These are phyloP conservation scores for Ophiostoma novo-ulmi DNA, from an alignment of 2,329 filamentous ascomycete genomes.

Conservation along the genomic window DNA sequence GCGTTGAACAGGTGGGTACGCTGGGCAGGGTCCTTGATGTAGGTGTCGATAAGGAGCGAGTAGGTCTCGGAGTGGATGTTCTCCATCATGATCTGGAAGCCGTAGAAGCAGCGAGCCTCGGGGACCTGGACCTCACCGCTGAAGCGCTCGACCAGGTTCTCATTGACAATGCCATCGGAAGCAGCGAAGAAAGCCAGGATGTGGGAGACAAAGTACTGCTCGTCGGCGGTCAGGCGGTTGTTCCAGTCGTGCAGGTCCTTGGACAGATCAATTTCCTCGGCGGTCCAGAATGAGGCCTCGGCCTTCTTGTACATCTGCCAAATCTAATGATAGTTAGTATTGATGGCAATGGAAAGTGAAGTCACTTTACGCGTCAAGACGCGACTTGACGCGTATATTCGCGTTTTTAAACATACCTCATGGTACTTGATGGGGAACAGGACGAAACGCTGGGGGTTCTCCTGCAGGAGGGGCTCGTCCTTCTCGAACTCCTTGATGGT, in stretches of 20 bases:
- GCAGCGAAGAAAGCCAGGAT: slow-evolving; percentile 98
- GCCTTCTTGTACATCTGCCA: slow-evolving; percentile 99
- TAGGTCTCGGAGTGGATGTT: slow-evolving; percentile 99
- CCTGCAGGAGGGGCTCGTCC: slow-evolving; percentile 85
- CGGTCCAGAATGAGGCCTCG: slow-evolving; percentile 99
- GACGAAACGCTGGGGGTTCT: slow-evolving; percentile 94
- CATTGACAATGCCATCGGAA: slow-evolving; percentile 98
- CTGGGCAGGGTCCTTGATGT: slow-evolving; percentile 97
- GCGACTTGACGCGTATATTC: slow-evolving; percentile 37
- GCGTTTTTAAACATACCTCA: slow-evolving; percentile 57
- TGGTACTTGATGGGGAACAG: slow-evolving; percentile 99
- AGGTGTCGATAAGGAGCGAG: slow-evolving; percentile 97
- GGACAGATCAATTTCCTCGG: slow-evolving; percentile 97
- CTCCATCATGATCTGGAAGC: slow-evolving; percentile 99
- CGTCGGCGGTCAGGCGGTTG: slow-evolving; percentile 92
- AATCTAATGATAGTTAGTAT: slow-evolving; percentile 55
- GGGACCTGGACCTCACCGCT: slow-evolving; percentile 94
- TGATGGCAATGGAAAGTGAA: slow-evolving; percentile 20
- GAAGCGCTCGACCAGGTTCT: slow-evolving; percentile 98
- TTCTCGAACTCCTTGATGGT: slow-evolving; percentile 64
- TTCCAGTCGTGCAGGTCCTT: slow-evolving; percentile 99
- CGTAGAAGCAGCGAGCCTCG: slow-evolving; percentile 98
- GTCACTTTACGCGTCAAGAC: slow-evolving; percentile 63
- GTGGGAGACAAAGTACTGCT: slow-evolving; percentile 97
- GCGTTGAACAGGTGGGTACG: slow-evolving; percentile 94